These are phyloP conservation scores for Pseudogymnoascus sp. DNA, from an alignment of 2,329 filamentous ascomycete genomes.

Conservation along the genomic window DNA sequence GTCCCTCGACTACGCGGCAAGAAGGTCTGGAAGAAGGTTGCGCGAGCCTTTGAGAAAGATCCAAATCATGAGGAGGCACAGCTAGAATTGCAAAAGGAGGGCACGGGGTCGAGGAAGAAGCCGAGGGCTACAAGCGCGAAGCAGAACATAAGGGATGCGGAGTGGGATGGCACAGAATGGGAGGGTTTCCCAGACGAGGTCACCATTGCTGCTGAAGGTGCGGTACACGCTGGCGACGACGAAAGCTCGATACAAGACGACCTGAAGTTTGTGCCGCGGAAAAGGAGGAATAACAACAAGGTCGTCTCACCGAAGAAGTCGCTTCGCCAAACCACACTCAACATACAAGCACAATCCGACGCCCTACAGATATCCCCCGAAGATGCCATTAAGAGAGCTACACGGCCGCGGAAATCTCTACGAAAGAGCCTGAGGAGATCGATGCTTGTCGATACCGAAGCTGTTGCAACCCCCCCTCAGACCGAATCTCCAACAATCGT, in stretches of 20 bases:
- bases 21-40: slow-evolving; percentile 27
- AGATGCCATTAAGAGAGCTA: neutral
- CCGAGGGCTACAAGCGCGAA: slow-evolving; percentile 23
- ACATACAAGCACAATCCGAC: neutral
- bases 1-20: slow-evolving; percentile 25
- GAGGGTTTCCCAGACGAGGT: slow-evolving; percentile 3
- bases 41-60: slow-evolving; percentile 15
- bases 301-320: slow-evolving; percentile 26
- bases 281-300: slow-evolving; percentile 27
- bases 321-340: slow-evolving; percentile 14
- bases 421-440: slow-evolving; percentile 16
- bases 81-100: slow-evolving; percentile 29
- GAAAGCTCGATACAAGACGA: neutral
- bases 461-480: neutral
- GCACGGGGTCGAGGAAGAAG: slow-evolving; percentile 30
- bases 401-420: slow-evolving; percentile 19
- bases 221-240: neutral
- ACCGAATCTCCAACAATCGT: neutral
- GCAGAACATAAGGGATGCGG: slow-evolving; percentile 27
- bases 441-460: slow-evolving; percentile 8
- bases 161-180: slow-evolving; percentile 22
- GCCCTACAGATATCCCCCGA: neutral
- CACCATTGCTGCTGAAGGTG: neutral
- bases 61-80: slow-evolving; percentile 17
- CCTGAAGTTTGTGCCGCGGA: slow-evolving; percentile 22